These are phyloP conservation scores for Penicillium waksmanii DNA, from an alignment of 495 filamentous ascomycete genomes.

Conservation along the genomic window DNA sequence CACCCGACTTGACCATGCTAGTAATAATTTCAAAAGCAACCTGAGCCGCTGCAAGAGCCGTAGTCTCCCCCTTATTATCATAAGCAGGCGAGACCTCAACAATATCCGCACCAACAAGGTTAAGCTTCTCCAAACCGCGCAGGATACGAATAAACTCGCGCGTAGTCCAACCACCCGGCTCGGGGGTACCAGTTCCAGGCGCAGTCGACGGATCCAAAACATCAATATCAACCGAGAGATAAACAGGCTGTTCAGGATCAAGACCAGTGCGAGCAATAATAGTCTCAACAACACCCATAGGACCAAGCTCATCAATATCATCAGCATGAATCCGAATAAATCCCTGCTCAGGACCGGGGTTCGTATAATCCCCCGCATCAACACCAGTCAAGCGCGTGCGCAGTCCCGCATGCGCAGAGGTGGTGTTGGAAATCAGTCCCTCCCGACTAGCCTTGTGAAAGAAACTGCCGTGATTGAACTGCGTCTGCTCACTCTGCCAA, in stretches of 20 bases:
- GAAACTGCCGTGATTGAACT: slow-evolving; percentile 85
- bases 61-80: slow-evolving; percentile 81
- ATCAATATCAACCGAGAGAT: slow-evolving; percentile 77
- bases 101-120: slow-evolving; percentile 75
- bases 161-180: slow-evolving; percentile 76
- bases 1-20: slow-evolving; percentile 72
- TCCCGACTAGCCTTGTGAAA: slow-evolving; percentile 82
- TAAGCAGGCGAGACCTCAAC: slow-evolving; percentile 89
- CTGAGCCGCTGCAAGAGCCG: slow-evolving; percentile 82
- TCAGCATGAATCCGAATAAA: slow-evolving; percentile 68
- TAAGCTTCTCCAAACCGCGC: slow-evolving; percentile 69
- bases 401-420: slow-evolving; percentile 77
- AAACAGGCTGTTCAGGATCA: slow-evolving; percentile 67
- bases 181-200: slow-evolving; percentile 74
- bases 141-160: slow-evolving; percentile 72
- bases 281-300: slow-evolving; percentile 56
- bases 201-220: slow-evolving; percentile 73
- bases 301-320: slow-evolving; percentile 71
- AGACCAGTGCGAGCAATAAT: slow-evolving; percentile 65
- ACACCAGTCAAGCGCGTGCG: slow-evolving; percentile 71
- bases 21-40: slow-evolving; percentile 82
- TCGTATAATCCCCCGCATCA: slow-evolving; percentile 66
- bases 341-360: slow-evolving; percentile 58
- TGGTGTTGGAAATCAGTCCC: slow-evolving; percentile 68
- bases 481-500: slow-evolving; percentile 69